Percentiles rank a stretch among this genome's conserved stretches.
These are phyloP conservation scores for Moesziomyces sp. DNA, from an alignment of 1,284 basidiomycete species.

Conservation along the genomic window DNA sequence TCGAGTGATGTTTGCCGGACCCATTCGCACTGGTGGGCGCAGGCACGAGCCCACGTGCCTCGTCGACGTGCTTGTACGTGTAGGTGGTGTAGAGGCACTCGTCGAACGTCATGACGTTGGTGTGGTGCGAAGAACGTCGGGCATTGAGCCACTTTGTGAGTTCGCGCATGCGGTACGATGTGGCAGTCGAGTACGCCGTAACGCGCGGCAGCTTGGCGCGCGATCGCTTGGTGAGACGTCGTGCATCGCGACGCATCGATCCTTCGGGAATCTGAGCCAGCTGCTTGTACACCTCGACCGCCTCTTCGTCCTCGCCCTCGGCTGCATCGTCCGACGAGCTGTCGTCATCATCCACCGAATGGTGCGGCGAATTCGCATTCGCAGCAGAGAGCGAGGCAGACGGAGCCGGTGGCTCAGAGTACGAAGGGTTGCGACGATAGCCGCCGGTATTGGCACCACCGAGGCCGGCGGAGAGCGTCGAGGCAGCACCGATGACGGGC, in stretches of 20 bases:
- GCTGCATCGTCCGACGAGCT: slow-evolving; percentile 42
- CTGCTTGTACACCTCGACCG: slow-evolving; percentile 53
- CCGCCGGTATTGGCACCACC: slow-evolving; percentile 4
- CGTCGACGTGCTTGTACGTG: slow-evolving; percentile 64
- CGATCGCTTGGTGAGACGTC: slow-evolving; percentile 89
- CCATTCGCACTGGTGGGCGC: slow-evolving; percentile 8
- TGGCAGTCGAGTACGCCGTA: slow-evolving; percentile 93
- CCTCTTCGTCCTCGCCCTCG: slow-evolving; percentile 57
- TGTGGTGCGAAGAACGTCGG: slow-evolving; percentile 81
- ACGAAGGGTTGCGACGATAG: slow-evolving; percentile 23
- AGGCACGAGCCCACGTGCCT: slow-evolving; percentile 45
- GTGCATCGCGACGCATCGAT: slow-evolving; percentile 88
- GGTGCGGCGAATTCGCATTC: slow-evolving; percentile 18
- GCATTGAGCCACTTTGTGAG: slow-evolving; percentile 88
- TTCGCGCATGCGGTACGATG: slow-evolving; percentile 88
- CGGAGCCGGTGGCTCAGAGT: slow-evolving; percentile 23
- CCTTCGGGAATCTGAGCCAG: slow-evolving; percentile 81
- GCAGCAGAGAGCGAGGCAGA: not conserved
- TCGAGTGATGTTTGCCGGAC: slow-evolving; percentile 15
- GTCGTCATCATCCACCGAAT: slow-evolving; percentile 42
- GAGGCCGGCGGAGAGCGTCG: not conserved
- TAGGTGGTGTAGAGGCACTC: slow-evolving; percentile 67
- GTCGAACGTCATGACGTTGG: slow-evolving; percentile 69
- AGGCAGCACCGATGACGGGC: slow-evolving; percentile 16
- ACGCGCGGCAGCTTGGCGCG: slow-evolving; percentile 92